These are phyloP conservation scores for Jaltomata sinuosa DNA, from an alignment of 257 asterid genomes.

Conservation along the genomic window DNA sequence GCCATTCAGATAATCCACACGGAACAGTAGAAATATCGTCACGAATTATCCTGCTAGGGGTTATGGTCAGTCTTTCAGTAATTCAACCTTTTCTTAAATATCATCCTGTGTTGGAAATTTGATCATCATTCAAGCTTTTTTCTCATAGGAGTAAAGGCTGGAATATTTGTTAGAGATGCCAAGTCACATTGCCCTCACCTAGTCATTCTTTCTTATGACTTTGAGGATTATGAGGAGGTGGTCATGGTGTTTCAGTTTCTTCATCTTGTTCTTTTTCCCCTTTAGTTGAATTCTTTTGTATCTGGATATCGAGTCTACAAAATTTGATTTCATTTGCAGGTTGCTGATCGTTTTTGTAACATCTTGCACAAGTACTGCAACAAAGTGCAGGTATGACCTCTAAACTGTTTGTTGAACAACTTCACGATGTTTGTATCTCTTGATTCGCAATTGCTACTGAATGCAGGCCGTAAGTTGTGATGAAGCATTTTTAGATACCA, in stretches of 20 bases:
- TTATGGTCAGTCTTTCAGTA: conserved; percentile 64
- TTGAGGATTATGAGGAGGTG: conserved; percentile 95
- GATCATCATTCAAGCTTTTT: neutral
- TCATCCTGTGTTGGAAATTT: neutral
- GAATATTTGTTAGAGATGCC: conserved; percentile 94
- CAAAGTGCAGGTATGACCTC: conserved; percentile 69
- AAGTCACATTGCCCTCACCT: conserved; percentile 87
- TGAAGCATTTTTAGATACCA: conserved; percentile 87
- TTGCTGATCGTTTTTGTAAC: conserved; percentile 87
- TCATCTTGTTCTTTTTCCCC: neutral
- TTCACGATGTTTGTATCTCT: conserved; percentile 1
- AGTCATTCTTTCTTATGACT: conserved; percentile 78
- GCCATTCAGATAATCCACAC: conserved; percentile 87
- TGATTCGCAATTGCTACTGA: conserved; percentile 7
- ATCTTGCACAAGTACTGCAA: conserved; percentile 83
- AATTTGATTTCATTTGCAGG: conserved; percentile 39
- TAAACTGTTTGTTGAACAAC: neutral
- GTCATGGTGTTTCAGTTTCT: neutral
- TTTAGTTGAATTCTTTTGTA: neutral
- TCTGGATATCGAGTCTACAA: neutral
- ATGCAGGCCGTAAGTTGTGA: conserved; percentile 97
- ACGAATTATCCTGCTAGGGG: conserved; percentile 93
- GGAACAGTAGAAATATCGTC: conserved; percentile 96
- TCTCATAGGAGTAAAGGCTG: conserved; percentile 77
- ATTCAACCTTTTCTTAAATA: neutral